phyloP scores from a whole-genome alignment of 345 rosid genomes.

The Arabidopsis arenosa region DNA sequence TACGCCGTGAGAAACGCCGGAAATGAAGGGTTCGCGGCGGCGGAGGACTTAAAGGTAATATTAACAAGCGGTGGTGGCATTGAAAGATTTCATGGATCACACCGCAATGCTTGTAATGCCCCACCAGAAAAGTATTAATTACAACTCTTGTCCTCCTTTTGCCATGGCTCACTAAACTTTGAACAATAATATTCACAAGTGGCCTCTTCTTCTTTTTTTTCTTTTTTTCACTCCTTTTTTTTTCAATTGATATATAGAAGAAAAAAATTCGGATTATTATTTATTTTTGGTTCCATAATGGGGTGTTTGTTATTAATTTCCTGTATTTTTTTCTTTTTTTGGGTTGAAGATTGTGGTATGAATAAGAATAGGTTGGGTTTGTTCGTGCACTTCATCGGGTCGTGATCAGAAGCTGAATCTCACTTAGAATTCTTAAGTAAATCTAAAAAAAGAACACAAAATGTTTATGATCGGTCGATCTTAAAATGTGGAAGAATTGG shows the following conservation, averaged over 20 bases:
- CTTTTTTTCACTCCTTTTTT: not conserved
- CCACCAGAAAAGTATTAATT: constrained; percentile 79
- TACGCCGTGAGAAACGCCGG: constrained; percentile 79
- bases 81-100: constrained; percentile 96
- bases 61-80: constrained; percentile 81
- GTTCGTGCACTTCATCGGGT: not conserved
- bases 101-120: constrained; percentile 96
- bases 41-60: constrained; percentile 78
- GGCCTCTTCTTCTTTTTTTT: not conserved
- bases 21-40: constrained; percentile 61
- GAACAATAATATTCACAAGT: not conserved
- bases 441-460: not conserved
- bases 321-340: not conserved
- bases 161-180: constrained; percentile 77
- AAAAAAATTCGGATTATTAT: constrained; percentile 5
- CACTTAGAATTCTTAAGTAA: not conserved
- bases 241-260: not conserved
- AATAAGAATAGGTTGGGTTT: constrained; percentile 24
- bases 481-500: not conserved
- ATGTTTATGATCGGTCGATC: not conserved
- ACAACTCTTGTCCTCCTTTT: constrained; percentile 48
- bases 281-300: constrained; percentile 27
- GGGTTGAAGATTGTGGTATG: constrained; percentile 11
- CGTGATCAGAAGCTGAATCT: constrained; percentile 1
- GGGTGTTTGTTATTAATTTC: constrained; percentile 16